Evolutionary conservation across 23 red algal genomes (phyloP).

Genomic region (Gracilariopsis chorda): DNA sequence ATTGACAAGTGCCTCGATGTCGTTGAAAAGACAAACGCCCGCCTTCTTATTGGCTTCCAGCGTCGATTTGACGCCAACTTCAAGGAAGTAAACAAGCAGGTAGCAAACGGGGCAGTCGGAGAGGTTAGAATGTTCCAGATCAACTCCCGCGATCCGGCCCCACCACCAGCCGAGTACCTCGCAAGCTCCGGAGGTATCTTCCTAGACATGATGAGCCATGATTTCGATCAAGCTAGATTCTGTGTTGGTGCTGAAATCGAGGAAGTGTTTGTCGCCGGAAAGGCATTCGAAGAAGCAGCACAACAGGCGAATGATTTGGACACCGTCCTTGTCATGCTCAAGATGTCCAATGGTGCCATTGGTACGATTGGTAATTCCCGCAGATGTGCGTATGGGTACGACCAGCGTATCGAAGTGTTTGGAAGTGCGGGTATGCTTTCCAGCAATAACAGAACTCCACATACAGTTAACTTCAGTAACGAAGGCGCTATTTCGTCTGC

Average conservation of each 20-base stretch:
- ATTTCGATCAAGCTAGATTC: slow-evolving; percentile 94
- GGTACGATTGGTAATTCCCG: slow-evolving; percentile 92
- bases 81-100: slow-evolving; percentile 57
- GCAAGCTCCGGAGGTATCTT: slow-evolving; percentile 84
- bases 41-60: slow-evolving; percentile 95
- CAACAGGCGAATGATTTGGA: slow-evolving; percentile 80
- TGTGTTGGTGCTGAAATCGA: slow-evolving; percentile 84
- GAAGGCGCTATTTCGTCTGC: slow-evolving; percentile 47
- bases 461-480: slow-evolving; percentile 66
- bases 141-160: slow-evolving; percentile 91
- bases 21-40: slow-evolving; percentile 75
- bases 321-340: slow-evolving; percentile 79
- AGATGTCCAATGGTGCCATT: slow-evolving; percentile 93
- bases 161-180: slow-evolving; percentile 95
- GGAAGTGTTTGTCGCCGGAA: slow-evolving; percentile 74
- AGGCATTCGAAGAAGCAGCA: slow-evolving; percentile 80
- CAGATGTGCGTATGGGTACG: slow-evolving; percentile 88
- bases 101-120: slow-evolving; percentile 74
- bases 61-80: slow-evolving; percentile 96
- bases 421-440: slow-evolving; percentile 85
- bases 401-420: slow-evolving; percentile 98
- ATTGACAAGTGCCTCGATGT: slow-evolving; percentile 83
- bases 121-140: slow-evolving; percentile 87
- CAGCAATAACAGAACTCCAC: slow-evolving; percentile 83
- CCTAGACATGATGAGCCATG: slow-evolving; percentile 97